Conservation (phyloP, 140 eudicot genomes). For the Cichorium intybus region DNA sequence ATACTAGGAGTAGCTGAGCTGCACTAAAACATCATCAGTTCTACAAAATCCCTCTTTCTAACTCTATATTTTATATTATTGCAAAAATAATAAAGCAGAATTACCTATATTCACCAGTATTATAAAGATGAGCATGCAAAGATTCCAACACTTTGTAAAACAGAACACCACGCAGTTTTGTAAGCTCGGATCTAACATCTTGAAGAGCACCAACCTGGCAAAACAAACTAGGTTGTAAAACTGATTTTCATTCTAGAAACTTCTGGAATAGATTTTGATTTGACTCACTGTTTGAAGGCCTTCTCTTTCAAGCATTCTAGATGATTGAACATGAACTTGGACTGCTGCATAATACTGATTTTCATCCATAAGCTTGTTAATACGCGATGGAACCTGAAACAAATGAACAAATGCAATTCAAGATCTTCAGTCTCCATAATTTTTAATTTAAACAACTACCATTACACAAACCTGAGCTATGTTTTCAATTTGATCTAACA, state of each 20-base stretch:
- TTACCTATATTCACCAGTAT: conserved; percentile 94
- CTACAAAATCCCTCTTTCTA: conserved; percentile 17
- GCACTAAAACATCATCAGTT: conserved; percentile 39
- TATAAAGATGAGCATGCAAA: conserved; percentile 94
- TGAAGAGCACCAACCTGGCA: conserved; percentile 98
- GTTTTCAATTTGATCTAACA: conserved; percentile 94
- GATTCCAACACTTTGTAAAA: conserved; percentile 93
- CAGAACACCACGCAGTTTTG: conserved; percentile 78
- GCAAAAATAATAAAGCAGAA: neutral
- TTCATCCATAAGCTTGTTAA: conserved; percentile 86
- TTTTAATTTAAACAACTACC: too few species aligned
- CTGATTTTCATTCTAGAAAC: conserved; percentile 9
- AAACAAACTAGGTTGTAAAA: conserved; percentile 25
- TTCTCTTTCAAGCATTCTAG: conserved; percentile 99
- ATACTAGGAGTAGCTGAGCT: conserved; percentile 75
- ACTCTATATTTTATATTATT: neutral
- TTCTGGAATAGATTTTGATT: neutral
- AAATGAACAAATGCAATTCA: conserved; percentile 15
- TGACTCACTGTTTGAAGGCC: conserved; percentile 92
- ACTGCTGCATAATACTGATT: conserved; percentile 92
- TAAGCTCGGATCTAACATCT: conserved; percentile 94
- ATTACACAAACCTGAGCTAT: conserved; percentile 76
- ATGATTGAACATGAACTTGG: conserved; percentile 87
- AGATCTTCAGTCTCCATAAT: conserved; percentile 9
- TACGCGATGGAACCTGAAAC: conserved; percentile 86